These are phyloP conservation scores for Blastobotrys serpentis DNA, from an alignment of 1,139 yeast species.

Conservation along the genomic window DNA sequence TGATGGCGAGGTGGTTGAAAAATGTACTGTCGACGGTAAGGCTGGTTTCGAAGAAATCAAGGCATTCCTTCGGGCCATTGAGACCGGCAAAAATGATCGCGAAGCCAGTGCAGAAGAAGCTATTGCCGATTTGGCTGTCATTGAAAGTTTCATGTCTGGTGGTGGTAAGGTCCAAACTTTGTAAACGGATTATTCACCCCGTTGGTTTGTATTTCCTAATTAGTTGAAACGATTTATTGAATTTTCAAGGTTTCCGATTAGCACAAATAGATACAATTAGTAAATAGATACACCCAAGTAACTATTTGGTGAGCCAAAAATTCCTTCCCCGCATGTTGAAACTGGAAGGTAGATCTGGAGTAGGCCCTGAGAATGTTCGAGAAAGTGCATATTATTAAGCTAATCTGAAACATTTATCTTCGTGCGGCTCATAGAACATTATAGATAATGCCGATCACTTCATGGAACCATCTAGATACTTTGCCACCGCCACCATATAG, in stretches of 20 bases:
- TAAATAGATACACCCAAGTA: too few species aligned
- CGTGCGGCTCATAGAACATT: constrained; percentile 7
- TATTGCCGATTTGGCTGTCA: constrained; percentile 19
- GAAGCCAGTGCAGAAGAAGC: constrained; percentile 23
- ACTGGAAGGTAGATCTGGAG: too few species aligned
- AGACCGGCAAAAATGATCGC: constrained; percentile 19
- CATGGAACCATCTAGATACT: not conserved
- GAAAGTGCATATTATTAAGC: not conserved
- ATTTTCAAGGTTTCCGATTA: too few species aligned
- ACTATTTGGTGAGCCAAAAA: too few species aligned
- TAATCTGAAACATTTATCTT: too few species aligned
- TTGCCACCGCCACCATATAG: constrained; percentile 7
- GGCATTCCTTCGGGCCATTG: constrained; percentile 20
- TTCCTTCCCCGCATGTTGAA: too few species aligned
- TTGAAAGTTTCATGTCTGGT: constrained; percentile 11
- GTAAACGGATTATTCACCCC: too few species aligned
- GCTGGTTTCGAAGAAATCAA: constrained; percentile 21
- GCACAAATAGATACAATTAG: too few species aligned
- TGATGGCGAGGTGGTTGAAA: constrained; percentile 12
- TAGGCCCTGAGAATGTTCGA: not conserved
- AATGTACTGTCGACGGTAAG: constrained; percentile 4
- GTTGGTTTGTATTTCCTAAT: too few species aligned
- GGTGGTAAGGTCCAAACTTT: constrained; percentile 10
- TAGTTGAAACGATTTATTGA: too few species aligned
- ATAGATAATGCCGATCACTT: not conserved